These are phyloP conservation scores for Heterobasidion occidentale DNA, from an alignment of 1,284 basidiomycete genomes.

Conservation along the genomic window DNA sequence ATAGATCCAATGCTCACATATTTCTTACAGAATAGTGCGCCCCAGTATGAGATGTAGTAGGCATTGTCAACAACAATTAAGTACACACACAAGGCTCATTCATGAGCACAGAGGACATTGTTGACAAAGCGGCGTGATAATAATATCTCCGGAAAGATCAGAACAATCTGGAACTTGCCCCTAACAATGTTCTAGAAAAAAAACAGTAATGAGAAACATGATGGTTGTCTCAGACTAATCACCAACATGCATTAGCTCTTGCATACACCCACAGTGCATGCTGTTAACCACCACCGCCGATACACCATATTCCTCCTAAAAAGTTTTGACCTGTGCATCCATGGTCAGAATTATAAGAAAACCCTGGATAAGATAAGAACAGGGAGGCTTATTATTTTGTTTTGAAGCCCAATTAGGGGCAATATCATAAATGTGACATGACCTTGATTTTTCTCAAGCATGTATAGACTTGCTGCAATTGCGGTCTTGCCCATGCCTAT, in stretches of 20 bases:
- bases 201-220: not conserved
- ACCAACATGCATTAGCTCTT: constrained; percentile 17
- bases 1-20: constrained; percentile 27
- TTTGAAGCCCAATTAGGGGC: constrained; percentile 28
- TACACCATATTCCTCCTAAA: constrained; percentile 19
- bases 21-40: constrained; percentile 29
- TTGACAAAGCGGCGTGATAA: constrained; percentile 24
- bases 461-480: constrained; percentile 10
- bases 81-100: constrained; percentile 17
- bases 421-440: constrained; percentile 27
- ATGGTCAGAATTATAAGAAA: not conserved
- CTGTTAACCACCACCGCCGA: constrained; percentile 26
- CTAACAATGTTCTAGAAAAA: constrained; percentile 20
- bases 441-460: constrained; percentile 9
- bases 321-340: constrained; percentile 18
- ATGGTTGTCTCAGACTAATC: not conserved
- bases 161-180: constrained; percentile 25
- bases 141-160: constrained; percentile 32
- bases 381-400: constrained; percentile 30
- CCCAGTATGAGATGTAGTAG: constrained; percentile 33
- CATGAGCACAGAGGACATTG: constrained; percentile 21
- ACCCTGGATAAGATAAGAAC: too few species aligned
- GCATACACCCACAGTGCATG: constrained; percentile 8
- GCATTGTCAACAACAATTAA: constrained; percentile 31
- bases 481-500: constrained; percentile 14